Evolutionary conservation across 1,139 yeast species (phyloP).

Genomic region (Torulaspora pretoriensis): DNA sequence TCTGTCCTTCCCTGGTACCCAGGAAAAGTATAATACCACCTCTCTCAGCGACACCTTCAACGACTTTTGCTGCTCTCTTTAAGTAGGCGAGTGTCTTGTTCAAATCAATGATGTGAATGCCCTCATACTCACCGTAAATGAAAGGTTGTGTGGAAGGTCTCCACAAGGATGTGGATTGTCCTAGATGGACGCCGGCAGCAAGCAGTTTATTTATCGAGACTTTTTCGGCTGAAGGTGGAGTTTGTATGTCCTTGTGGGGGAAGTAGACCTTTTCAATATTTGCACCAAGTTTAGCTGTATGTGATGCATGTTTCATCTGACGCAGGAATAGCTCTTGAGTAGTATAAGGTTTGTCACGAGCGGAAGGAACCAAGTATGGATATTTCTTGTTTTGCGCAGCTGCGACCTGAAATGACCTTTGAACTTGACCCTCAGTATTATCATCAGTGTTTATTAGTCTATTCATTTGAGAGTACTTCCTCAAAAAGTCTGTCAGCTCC

Average conservation of each 20-base stretch:
- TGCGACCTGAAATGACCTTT: slow-evolving; percentile 3
- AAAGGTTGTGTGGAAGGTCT: slow-evolving; percentile 85
- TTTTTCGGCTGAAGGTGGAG: slow-evolving; percentile 53
- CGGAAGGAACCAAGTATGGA: slow-evolving; percentile 39
- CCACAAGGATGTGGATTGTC: slow-evolving; percentile 77
- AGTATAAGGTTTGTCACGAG: slow-evolving; percentile 52
- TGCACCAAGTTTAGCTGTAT: slow-evolving; percentile 58
- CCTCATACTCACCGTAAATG: slow-evolving; percentile 82
- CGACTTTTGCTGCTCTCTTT: slow-evolving; percentile 74
- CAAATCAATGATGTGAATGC: slow-evolving; percentile 82
- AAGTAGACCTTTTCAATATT: slow-evolving; percentile 55
- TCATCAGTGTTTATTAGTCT: slow-evolving; percentile 20
- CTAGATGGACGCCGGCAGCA: slow-evolving; percentile 94
- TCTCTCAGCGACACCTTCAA: slow-evolving; percentile 71
- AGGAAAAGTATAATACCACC: slow-evolving; percentile 84
- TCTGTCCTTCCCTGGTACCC: slow-evolving; percentile 80
- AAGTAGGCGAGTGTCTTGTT: slow-evolving; percentile 74
- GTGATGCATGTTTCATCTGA: slow-evolving; percentile 51
- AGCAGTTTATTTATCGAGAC: slow-evolving; percentile 63
- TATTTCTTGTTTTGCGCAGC: slow-evolving; percentile 19
- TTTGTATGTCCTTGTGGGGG: slow-evolving; percentile 62
- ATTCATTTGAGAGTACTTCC: slow-evolving; percentile 28
- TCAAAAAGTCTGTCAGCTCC: slow-evolving; percentile 29
- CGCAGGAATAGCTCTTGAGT: slow-evolving; percentile 73
- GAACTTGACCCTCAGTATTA: slow-evolving; percentile 11